Evolutionary conservation across 2,329 filamentous ascomycete genomes (phyloP).

Genomic region (Epichloe sylvatica): DNA sequence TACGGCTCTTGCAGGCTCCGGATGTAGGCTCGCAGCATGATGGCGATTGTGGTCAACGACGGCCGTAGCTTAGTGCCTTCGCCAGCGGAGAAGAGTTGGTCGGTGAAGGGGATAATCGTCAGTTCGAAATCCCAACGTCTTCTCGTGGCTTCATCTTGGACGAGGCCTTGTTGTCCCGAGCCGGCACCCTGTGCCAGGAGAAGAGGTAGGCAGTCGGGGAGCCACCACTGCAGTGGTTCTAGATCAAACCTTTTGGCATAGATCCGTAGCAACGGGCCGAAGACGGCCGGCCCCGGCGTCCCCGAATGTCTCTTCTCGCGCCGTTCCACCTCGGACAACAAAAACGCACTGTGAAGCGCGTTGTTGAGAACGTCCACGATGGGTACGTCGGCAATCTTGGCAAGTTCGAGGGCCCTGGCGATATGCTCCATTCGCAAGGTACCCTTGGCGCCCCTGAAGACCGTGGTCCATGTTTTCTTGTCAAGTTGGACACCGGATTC

Average conservation of each 20-base stretch:
- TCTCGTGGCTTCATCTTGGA: constrained; percentile 9
- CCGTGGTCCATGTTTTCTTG: constrained; percentile 49
- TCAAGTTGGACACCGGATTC: constrained; percentile 45
- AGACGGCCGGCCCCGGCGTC: constrained; percentile 24
- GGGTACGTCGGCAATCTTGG: constrained; percentile 35
- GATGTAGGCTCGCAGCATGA: constrained; percentile 36
- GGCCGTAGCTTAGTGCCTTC: constrained; percentile 19
- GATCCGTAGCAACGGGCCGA: constrained; percentile 33
- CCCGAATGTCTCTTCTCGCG: constrained; percentile 14
- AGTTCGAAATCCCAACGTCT: constrained; percentile 17
- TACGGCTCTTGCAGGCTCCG: constrained; percentile 25
- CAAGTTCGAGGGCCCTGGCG: constrained; percentile 21
- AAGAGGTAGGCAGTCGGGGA: constrained; percentile 23
- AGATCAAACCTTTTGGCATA: constrained; percentile 36
- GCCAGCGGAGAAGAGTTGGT: constrained; percentile 17
- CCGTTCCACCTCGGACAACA: constrained; percentile 28
- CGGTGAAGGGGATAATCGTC: constrained; percentile 20
- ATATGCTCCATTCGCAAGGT: constrained; percentile 40
- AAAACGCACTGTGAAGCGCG: constrained; percentile 35
- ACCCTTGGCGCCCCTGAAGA: constrained; percentile 57
- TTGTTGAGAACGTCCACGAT: constrained; percentile 22
- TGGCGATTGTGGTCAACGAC: constrained; percentile 24
- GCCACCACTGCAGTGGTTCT: constrained; percentile 28
- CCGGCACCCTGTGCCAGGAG: constrained; percentile 15
- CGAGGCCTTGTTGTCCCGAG: constrained; percentile 6